Conservation (phyloP, 345 rosid genomes). For the Hypericum perforatum region DNA sequence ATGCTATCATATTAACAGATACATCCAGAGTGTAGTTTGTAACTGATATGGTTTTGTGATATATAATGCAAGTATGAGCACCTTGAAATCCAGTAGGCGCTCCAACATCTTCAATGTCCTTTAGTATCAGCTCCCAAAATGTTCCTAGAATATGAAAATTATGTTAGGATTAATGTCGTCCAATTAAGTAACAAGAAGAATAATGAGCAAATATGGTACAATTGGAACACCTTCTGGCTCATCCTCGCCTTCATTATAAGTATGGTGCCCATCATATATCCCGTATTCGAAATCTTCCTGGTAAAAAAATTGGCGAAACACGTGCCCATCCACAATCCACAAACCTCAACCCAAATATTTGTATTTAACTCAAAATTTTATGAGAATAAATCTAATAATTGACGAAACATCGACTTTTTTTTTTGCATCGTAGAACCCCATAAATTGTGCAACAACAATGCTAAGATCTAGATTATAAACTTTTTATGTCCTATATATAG, state of each 20-base stretch:
- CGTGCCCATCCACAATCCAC: not conserved
- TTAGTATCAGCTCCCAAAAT: constrained; percentile 61
- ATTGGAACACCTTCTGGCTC: constrained; percentile 22
- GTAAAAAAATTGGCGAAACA: constrained; percentile 2
- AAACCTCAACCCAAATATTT: not conserved
- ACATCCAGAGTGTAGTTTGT: not conserved
- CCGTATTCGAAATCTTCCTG: constrained; percentile 84
- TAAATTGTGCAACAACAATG: no score
- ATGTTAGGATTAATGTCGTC: no score
- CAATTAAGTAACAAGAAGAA: not conserved
- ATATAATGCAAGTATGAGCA: constrained; percentile 5
- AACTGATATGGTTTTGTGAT: not conserved
- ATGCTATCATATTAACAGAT: no score
- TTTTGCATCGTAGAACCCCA: no score
- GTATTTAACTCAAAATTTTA: not conserved
- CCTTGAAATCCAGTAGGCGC: constrained; percentile 85
- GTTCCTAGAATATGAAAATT: constrained; percentile 24
- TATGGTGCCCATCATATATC: constrained; percentile 71
- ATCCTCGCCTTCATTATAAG: constrained; percentile 60
- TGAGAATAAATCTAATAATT: no score
- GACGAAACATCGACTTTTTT: no score
- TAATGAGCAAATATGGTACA: not conserved
- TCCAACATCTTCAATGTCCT: constrained; percentile 49
- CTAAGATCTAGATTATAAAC: no score
- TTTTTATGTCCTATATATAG: no score